Percentiles rank a stretch among this genome's conserved stretches.
Conservation (phyloP, 2,329 filamentous ascomycete genomes). For the Pseudocercospora pini-densiflorae region DNA sequence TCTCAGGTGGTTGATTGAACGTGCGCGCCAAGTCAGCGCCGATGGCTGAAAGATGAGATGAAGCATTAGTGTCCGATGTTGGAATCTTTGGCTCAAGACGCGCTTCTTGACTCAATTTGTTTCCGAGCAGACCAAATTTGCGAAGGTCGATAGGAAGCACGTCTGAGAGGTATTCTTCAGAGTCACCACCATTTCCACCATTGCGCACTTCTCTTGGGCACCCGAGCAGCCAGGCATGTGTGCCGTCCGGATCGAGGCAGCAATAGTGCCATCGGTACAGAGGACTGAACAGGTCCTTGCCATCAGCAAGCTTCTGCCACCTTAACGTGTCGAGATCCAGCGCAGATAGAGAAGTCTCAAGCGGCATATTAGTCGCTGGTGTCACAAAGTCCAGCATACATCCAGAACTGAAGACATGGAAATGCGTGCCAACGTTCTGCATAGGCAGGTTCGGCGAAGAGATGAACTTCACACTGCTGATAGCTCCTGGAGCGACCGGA, state of each 20-base stretch:
- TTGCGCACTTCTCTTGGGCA: constrained; percentile 79
- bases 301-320: constrained; percentile 95
- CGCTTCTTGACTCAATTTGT: constrained; percentile 57
- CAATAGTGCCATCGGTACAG: constrained; percentile 99
- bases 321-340: constrained; percentile 84
- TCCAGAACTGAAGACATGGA: constrained; percentile 92
- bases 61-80: constrained; percentile 58
- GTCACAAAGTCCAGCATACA: constrained; percentile 94
- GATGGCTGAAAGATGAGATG: constrained; percentile 64
- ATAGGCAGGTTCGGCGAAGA: constrained; percentile 84
- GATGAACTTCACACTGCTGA: constrained; percentile 88
- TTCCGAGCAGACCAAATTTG: constrained; percentile 87
- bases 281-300: constrained; percentile 86
- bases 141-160: constrained; percentile 92
- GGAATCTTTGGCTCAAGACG: constrained; percentile 49
- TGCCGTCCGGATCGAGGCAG: constrained; percentile 91
- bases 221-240: constrained; percentile 95
- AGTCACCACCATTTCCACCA: constrained; percentile 65
- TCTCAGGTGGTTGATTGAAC: constrained; percentile 84
- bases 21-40: constrained; percentile 84
- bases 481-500: constrained; percentile 76
- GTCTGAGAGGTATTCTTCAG: constrained; percentile 92
- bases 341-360: constrained; percentile 88
- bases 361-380: constrained; percentile 82
- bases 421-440: constrained; percentile 90